Evolutionary conservation across 2,329 filamentous ascomycete genomes (phyloP).

Genomic region (Cladosporium sp.): DNA sequence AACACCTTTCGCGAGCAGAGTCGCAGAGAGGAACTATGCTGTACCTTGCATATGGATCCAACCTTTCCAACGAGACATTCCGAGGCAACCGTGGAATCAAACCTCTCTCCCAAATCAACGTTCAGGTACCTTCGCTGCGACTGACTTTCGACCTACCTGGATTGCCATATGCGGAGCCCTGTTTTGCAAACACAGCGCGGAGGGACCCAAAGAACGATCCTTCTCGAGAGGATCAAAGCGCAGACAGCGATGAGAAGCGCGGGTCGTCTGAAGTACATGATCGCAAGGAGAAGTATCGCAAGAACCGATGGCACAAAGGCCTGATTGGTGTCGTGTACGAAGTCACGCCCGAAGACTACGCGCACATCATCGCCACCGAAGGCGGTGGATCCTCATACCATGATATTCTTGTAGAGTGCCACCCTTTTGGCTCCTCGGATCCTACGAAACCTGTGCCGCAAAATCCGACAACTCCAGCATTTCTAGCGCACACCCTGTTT

Average conservation of each 20-base stretch:
- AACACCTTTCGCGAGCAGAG: slow-evolving; percentile 5
- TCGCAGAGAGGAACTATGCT: slow-evolving; percentile 34
- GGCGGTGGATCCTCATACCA: slow-evolving; percentile 83
- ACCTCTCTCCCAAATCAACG: slow-evolving; percentile 78
- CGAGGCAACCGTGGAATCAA: slow-evolving; percentile 74
- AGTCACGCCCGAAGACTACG: slow-evolving; percentile 79
- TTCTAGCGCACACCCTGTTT: slow-evolving; percentile 84
- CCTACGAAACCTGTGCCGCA: slow-evolving; percentile 62
- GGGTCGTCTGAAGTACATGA: slow-evolving; percentile 30
- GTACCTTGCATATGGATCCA: slow-evolving; percentile 79
- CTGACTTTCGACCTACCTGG: slow-evolving; percentile 86
- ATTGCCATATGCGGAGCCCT: slow-evolving; percentile 83
- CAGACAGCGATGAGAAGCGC: slow-evolving; percentile 37
- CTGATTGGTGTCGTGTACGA: slow-evolving; percentile 95
- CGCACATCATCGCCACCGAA: slow-evolving; percentile 85
- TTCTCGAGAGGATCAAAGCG: not conserved
- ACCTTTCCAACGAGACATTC: slow-evolving; percentile 80
- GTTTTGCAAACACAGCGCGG: slow-evolving; percentile 79
- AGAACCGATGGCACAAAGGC: slow-evolving; percentile 73
- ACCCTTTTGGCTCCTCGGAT: slow-evolving; percentile 62
- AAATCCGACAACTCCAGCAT: slow-evolving; percentile 63
- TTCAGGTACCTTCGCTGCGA: slow-evolving; percentile 74
- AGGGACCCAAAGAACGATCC: slow-evolving; percentile 49
- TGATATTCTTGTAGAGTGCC: slow-evolving; percentile 78
- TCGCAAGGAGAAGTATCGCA: slow-evolving; percentile 47